Percentiles rank a stretch among this genome's conserved stretches.
phyloP scores from a whole-genome alignment of 306 rosid species.

The Citrullus colocynthis region DNA sequence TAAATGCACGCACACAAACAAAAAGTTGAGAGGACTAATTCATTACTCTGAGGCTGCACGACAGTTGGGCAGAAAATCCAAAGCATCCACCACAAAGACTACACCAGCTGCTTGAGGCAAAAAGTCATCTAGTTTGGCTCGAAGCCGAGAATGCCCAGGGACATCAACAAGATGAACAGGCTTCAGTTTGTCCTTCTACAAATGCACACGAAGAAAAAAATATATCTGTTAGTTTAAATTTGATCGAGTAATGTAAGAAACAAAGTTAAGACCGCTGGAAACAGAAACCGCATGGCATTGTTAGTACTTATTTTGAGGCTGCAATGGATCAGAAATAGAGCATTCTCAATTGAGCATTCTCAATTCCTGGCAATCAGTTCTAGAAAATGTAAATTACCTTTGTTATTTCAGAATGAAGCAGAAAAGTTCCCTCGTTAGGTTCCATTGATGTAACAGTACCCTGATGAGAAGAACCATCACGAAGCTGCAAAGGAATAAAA shows the following conservation, averaged over 20 bases:
- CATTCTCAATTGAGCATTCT: neutral
- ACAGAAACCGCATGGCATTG: neutral
- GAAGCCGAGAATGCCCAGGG: conserved; percentile 95
- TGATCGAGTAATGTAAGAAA: conserved; percentile 3
- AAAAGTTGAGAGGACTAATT: neutral
- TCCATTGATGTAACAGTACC: conserved; percentile 97
- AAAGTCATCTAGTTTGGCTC: conserved; percentile 74
- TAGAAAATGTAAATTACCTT: conserved; percentile 29
- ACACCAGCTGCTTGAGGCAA: conserved; percentile 78
- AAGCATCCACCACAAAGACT: conserved; percentile 76
- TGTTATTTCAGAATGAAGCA: conserved; percentile 59
- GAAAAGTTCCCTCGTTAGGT: conserved; percentile 76
- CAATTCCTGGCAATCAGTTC: neutral
- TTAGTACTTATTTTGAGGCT: neutral
- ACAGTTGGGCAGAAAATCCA: conserved; percentile 75
- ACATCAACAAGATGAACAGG: conserved; percentile 79
- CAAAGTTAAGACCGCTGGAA: neutral
- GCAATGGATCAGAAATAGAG: neutral
- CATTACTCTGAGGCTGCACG: conserved; percentile 85
- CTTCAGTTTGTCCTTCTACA: conserved; percentile 62
- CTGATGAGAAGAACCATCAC: conserved; percentile 79
- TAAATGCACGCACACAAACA: neutral
- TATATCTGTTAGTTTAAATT: neutral
- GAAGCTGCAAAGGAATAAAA: conserved; percentile 35
- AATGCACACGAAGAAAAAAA: conserved; percentile 2